Evolutionary conservation across 495 filamentous ascomycete genomes (phyloP), one percentile per base, ranked within the genome.

Genomic region (Penicillium alfredii): DNA sequence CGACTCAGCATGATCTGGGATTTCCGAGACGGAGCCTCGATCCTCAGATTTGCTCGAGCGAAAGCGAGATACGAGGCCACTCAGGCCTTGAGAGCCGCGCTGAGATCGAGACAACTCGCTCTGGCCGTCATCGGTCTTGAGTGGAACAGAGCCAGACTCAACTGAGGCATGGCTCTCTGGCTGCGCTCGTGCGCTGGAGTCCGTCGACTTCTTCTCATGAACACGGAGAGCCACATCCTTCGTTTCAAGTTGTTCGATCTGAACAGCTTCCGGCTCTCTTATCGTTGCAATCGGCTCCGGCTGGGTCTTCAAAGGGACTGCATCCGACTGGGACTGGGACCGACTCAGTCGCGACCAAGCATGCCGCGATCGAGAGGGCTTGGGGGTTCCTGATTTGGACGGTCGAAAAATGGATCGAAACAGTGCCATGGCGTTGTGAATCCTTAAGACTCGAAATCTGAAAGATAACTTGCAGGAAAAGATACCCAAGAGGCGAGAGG

Each of bases 341-440:
- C 38, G 42, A 21, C 35, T 32, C 2, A 29, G 16, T 9, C 38
- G 33, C 30, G 20, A 18, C 42, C 42, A 46, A 20, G 43, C 16
- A 11, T 15, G 38, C 15, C 38, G 44, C 22, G 38, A 7, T 23
- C 39, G 35, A 31, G 40, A 19, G 1, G 39, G 36, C 5, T 37
- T 7, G 4, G 40, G 15, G 8, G 33, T 11, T 0, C 33, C 29
- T 0, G 30, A 24, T 24, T 33, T 49, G 11, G 40, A 23, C 8
- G 32, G 15, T 7, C 40, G 25, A 21, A 56, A 53, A 1, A 57
- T 28, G 15, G 25, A 8, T 29, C 10, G 42, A 33, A 57, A 32
- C 8, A 38, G 33, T 13, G 39, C 19, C 53, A 56, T 56, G 26
- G 5, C 25, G 12, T 18, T 14, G 25, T 27, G 8, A 33, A 40